A percentile compares a stretch with the other conserved stretches of the same genome.
Evolutionary conservation across 768 basidiomycete genomes (phyloP).

Genomic region (Pleurotus platypus): DNA sequence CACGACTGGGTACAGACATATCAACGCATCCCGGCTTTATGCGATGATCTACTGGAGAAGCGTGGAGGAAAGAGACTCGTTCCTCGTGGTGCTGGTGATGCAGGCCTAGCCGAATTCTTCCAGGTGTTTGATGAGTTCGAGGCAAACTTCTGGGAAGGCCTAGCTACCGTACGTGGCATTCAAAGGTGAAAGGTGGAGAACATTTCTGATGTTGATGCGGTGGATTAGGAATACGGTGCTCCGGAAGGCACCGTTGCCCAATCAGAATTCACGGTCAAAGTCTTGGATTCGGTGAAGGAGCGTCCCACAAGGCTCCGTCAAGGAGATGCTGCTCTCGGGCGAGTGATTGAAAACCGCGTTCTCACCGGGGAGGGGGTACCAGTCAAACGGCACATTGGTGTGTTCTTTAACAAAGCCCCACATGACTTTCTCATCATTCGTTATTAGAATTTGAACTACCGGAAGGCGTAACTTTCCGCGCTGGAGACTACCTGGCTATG

Average conservation of each 20-base stretch:
- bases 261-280: slow-evolving; percentile 24
- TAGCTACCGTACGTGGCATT: slow-evolving; percentile 25
- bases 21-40: slow-evolving; percentile 39
- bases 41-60: slow-evolving; percentile 30
- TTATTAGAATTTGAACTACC: slow-evolving; percentile 37
- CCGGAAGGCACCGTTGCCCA: slow-evolving; percentile 12
- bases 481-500: slow-evolving; percentile 48
- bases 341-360: slow-evolving; percentile 33
- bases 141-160: slow-evolving; percentile 30
- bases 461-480: slow-evolving; percentile 29
- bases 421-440: not conserved
- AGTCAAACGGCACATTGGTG: slow-evolving; percentile 40
- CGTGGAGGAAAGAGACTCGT: slow-evolving; percentile 33
- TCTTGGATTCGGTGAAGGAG: slow-evolving; percentile 25
- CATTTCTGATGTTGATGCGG: not conserved
- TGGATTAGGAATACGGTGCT: slow-evolving; percentile 26
- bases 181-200: not conserved
- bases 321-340: slow-evolving; percentile 32
- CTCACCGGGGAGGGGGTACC: slow-evolving; percentile 35
- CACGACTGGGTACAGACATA: slow-evolving; percentile 45
- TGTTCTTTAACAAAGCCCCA: not conserved
- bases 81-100: slow-evolving; percentile 37
- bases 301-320: slow-evolving; percentile 33
- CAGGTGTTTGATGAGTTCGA: slow-evolving; percentile 41
- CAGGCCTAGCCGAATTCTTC: slow-evolving; percentile 37